Conservation (phyloP, 441 rosid genomes). For the Erodium texanum region DNA sequence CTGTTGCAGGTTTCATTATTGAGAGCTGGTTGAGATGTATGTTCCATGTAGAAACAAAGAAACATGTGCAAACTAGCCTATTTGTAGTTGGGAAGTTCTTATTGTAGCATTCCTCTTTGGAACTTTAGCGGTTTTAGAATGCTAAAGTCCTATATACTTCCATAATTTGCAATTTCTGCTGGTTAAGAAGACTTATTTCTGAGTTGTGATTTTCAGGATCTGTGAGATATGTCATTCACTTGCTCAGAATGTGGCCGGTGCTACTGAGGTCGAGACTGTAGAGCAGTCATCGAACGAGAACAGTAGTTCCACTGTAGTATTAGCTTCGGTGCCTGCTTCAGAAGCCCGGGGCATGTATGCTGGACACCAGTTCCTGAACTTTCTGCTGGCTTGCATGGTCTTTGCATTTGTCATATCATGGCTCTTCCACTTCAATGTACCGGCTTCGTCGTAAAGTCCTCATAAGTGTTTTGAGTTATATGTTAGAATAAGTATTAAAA, state of each 20-base stretch:
- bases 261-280: constrained; percentile 24
- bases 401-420: constrained; percentile 64
- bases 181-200: neutral
- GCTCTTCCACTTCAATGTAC: constrained; percentile 56
- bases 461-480: neutral
- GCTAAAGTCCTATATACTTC: no score
- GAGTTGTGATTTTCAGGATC: constrained; percentile 34
- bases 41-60: neutral
- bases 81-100: neutral
- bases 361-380: constrained; percentile 52
- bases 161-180: no score
- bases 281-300: constrained; percentile 27
- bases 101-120: neutral
- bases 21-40: no score
- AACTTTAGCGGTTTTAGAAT: no score
- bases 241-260: constrained; percentile 43
- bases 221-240: constrained; percentile 66
- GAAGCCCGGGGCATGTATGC: constrained; percentile 48
- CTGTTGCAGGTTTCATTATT: neutral
- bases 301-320: constrained; percentile 26
- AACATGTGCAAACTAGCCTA: neutral
- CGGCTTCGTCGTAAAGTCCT: constrained; percentile 25
- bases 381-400: constrained; percentile 67
- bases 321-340: constrained; percentile 24
- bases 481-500: no score